Percentiles rank a stretch among this genome's conserved stretches.
Conservation (phyloP, 1,284 basidiomycete genomes). For the Naganishia cerealis region DNA sequence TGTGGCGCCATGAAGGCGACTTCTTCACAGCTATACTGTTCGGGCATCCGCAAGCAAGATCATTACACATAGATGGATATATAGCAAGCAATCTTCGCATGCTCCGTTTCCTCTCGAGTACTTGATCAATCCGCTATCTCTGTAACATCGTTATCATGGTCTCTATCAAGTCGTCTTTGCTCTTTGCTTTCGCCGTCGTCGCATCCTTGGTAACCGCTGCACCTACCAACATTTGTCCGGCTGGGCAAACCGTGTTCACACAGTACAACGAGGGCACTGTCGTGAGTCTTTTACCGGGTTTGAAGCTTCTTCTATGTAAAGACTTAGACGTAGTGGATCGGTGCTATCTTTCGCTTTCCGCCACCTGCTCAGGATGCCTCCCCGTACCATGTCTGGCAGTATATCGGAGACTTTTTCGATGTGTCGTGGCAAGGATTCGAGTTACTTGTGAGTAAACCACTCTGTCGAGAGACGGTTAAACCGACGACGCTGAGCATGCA, state of each 20-base stretch:
- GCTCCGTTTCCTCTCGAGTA: background rate
- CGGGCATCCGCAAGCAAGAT: too few species aligned
- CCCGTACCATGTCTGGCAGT: slow-evolving; percentile 31
- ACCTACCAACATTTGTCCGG: slow-evolving; percentile 12
- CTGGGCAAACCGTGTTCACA: slow-evolving; percentile 5
- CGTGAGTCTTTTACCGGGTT: background rate
- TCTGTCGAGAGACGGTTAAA: background rate
- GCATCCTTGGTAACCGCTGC: slow-evolving; percentile 4
- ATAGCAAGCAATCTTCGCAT: background rate
- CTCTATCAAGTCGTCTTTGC: slow-evolving; percentile 12
- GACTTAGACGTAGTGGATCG: background rate
- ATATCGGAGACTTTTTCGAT: slow-evolving; percentile 37
- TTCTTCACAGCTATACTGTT: too few species aligned
- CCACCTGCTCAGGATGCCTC: slow-evolving; percentile 1
- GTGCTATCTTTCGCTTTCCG: background rate
- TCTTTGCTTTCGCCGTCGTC: background rate
- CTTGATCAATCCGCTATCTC: too few species aligned
- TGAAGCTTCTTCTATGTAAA: background rate
- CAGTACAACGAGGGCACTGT: slow-evolving; percentile 17
- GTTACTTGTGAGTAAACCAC: slow-evolving; percentile 5
- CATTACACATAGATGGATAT: background rate
- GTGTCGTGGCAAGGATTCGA: slow-evolving; percentile 37
- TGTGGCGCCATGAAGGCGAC: too few species aligned
- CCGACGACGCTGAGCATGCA: background rate
- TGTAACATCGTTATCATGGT: slow-evolving; percentile 8